These are phyloP conservation scores for Allium fistulosum DNA, from an alignment of 106 monocot genomes.

Conservation along the genomic window DNA sequence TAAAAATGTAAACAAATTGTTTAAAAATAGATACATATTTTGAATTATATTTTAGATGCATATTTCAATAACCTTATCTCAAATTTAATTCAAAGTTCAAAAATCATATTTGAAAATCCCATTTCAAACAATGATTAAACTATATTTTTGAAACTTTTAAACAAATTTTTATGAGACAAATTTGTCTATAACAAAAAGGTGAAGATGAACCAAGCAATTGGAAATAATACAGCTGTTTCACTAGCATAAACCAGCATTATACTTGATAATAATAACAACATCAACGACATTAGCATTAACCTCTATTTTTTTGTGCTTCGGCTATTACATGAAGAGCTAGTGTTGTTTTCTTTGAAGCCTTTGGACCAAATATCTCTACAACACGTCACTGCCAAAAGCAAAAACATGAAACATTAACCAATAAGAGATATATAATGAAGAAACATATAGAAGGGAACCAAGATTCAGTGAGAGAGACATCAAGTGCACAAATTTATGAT, in stretches of 20 bases:
- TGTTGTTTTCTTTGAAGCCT: conserved; percentile 95
- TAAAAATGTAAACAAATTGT: too few species aligned
- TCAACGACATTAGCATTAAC: neutral
- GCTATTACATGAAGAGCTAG: conserved; percentile 98
- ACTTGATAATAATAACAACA: too few species aligned
- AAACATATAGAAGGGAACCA: neutral
- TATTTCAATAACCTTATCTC: too few species aligned
- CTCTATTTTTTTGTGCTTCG: conserved; percentile 82
- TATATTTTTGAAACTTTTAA: too few species aligned
- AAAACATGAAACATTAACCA: neutral
- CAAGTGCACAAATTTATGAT: neutral
- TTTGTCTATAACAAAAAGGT: too few species aligned
- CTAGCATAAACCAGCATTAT: neutral
- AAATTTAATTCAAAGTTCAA: too few species aligned
- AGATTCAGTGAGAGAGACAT: neutral
- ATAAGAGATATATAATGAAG: neutral
- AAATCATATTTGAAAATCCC: too few species aligned
- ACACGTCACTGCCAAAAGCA: conserved; percentile 68
- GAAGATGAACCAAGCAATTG: neutral
- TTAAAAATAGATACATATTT: too few species aligned
- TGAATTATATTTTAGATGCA: too few species aligned
- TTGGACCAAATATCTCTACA: conserved; percentile 93
- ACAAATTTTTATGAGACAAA: too few species aligned
- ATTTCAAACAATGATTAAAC: too few species aligned
- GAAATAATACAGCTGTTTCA: neutral